These are phyloP conservation scores for Trypanosomatidae sp. DNA, from an alignment of 208 protist species.

Conservation along the genomic window DNA sequence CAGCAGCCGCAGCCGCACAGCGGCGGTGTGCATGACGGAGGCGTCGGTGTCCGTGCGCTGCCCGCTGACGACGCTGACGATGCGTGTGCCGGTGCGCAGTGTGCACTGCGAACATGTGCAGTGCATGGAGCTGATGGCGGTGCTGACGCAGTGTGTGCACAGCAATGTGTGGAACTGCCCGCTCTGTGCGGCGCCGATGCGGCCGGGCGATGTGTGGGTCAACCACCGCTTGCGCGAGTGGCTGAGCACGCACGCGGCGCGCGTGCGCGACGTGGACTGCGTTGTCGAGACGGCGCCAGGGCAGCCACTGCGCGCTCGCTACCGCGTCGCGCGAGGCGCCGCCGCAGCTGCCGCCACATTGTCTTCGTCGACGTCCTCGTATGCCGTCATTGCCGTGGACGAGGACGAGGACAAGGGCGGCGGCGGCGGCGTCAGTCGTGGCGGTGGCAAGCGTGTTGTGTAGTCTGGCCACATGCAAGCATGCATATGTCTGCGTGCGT, in stretches of 20 bases:
- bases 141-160: slow-evolving; percentile 41
- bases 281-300: slow-evolving; percentile 26
- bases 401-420: slow-evolving; percentile 16
- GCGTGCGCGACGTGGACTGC: slow-evolving; percentile 27
- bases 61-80: slow-evolving; percentile 40
- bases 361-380: too few species aligned
- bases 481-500: neutral
- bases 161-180: slow-evolving; percentile 82
- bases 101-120: slow-evolving; percentile 62
- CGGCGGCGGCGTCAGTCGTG: neutral
- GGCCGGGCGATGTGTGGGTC: slow-evolving; percentile 33
- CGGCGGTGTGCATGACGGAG: slow-evolving; percentile 29
- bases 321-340: neutral
- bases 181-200: slow-evolving; percentile 43
- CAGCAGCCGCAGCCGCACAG: neutral
- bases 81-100: slow-evolving; percentile 48
- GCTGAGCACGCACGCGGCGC: slow-evolving; percentile 21
- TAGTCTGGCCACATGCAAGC: neutral
- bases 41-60: slow-evolving; percentile 36
- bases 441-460: neutral
- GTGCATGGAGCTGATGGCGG: slow-evolving; percentile 57
- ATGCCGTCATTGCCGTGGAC: slow-evolving; percentile 6
- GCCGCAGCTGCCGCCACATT: too few species aligned
- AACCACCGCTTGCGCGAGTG: slow-evolving; percentile 70
- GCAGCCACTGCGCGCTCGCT: slow-evolving; percentile 3